A percentile compares a stretch with the other conserved stretches of the same genome.
phyloP scores from a whole-genome alignment of 192 early-diverging fungal species.

The Cetraspora pellucida region DNA sequence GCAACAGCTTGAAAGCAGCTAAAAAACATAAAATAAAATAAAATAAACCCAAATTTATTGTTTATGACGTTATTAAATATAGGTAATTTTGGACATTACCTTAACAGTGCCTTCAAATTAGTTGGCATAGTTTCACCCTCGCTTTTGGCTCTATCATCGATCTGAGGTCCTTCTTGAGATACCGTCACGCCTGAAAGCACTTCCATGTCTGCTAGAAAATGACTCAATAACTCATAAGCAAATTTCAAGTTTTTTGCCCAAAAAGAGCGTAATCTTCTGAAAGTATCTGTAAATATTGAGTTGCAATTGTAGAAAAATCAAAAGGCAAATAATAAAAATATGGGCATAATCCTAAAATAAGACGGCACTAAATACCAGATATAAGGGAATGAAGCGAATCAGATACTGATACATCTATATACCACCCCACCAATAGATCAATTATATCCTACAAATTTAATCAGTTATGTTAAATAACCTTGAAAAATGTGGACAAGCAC shows the following conservation, averaged over 20 bases:
- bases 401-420: constrained; percentile 56
- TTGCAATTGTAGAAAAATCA: not conserved
- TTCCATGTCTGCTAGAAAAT: constrained; percentile 58
- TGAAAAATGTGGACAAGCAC: not conserved
- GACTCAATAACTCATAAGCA: constrained; percentile 52
- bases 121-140: constrained; percentile 3
- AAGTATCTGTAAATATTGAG: constrained; percentile 43
- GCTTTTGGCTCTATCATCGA: not conserved
- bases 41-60: no score
- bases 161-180: constrained; percentile 22
- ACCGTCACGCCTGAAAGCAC: constrained; percentile 20
- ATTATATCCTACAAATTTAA: constrained; percentile 50
- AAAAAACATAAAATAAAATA: not conserved
- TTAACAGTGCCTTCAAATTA: constrained; percentile 28
- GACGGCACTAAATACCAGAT: constrained; percentile 42
- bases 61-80: not conserved
- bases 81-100: constrained; percentile 5
- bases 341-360: not conserved
- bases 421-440: constrained; percentile 72
- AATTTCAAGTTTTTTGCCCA: constrained; percentile 54
- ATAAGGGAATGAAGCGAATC: constrained; percentile 47
- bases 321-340: not conserved
- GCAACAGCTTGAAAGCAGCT: constrained; percentile 43
- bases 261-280: constrained; percentile 45
- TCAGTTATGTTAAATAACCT: not conserved